Evolutionary conservation across 1,139 yeast genomes (phyloP), one percentile per base, ranked within the genome.

Genomic region (Debaryomycetaceae sp.): DNA sequence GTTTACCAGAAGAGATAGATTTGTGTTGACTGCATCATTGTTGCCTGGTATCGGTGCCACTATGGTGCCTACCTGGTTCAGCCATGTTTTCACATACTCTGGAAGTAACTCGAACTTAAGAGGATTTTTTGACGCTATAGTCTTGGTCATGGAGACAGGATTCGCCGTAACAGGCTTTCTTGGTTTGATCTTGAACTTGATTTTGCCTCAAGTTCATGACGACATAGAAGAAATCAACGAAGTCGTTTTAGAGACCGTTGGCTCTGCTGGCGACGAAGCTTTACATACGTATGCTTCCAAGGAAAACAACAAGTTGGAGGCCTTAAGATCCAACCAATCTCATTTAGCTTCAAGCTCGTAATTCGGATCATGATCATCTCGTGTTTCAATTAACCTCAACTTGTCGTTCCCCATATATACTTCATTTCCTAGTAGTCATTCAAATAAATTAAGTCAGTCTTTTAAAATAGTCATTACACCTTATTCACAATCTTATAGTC

Each of bases 1-100:
- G 44, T 87, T 89, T 69, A 84, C 93, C 14, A 81, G 96, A 72
- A 80, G 97, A 66, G 96, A 89, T 65, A 75, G 97, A 55, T 87
- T 90, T 60, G 81, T 90, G 39, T 75, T 89, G 44, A 86, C 97
- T 2, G 83, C 87, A 27, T 72, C 93, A 1, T 68, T 87, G 44
- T 68, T 87, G 60, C 84, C 87, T 41, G 97, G 97, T 47, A 63
- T 88, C 40, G 96, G 95, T 45, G 77, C 96, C 36, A 76, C 83
- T 37, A 72, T 90, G 56, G 84, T 87, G n/a, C 77, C 84, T 24
- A 62, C 69, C 58, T 90, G 96, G 96, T 90, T 89, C 62, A 65
- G 72, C 44, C 59, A 73, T 52, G 83, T 89, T 24, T 89, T 90
- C 71, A 85, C 95, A 33, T 89, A 90, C 66, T 48, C 58, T 7